phyloP scores from a whole-genome alignment of 1,284 basidiomycete species.

The Volvariella volvacea region DNA sequence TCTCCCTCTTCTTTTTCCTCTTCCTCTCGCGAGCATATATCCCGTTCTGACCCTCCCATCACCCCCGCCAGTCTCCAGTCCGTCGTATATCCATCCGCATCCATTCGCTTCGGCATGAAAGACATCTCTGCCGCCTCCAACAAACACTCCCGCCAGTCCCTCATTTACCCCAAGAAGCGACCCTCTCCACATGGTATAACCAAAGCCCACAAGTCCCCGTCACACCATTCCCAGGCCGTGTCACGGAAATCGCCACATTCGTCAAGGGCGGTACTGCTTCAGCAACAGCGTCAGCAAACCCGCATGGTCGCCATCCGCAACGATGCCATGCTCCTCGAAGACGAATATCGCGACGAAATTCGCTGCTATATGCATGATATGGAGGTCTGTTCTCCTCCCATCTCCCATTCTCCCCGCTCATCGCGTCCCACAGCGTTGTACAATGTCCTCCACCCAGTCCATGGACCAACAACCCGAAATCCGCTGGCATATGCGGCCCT shows the following conservation, averaged over 20 bases:
- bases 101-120: slow-evolving; percentile 57
- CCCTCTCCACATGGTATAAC: slow-evolving; percentile 72
- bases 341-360: slow-evolving; percentile 94
- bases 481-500: slow-evolving; percentile 97
- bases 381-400: slow-evolving; percentile 68
- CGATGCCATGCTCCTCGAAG: slow-evolving; percentile 74
- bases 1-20: slow-evolving; percentile 11
- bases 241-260: slow-evolving; percentile 58
- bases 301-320: slow-evolving; percentile 61
- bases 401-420: slow-evolving; percentile 11
- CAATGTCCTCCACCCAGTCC: slow-evolving; percentile 84
- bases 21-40: slow-evolving; percentile 4
- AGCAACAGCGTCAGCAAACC: slow-evolving; percentile 61
- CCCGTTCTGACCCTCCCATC: slow-evolving; percentile 11
- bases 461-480: slow-evolving; percentile 99
- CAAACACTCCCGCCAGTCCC: slow-evolving; percentile 51
- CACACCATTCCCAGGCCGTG: slow-evolving; percentile 36
- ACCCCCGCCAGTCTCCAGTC: slow-evolving; percentile 34
- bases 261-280: slow-evolving; percentile 48
- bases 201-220: slow-evolving; percentile 56
- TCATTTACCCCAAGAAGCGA: slow-evolving; percentile 73
- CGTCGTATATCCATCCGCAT: slow-evolving; percentile 32
- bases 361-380: slow-evolving; percentile 91
- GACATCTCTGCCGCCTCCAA: slow-evolving; percentile 54
- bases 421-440: slow-evolving; percentile 52